These are phyloP conservation scores for Cyclotella sp. DNA, from an alignment of 108 stramenopile genomes.

Conservation along the genomic window DNA sequence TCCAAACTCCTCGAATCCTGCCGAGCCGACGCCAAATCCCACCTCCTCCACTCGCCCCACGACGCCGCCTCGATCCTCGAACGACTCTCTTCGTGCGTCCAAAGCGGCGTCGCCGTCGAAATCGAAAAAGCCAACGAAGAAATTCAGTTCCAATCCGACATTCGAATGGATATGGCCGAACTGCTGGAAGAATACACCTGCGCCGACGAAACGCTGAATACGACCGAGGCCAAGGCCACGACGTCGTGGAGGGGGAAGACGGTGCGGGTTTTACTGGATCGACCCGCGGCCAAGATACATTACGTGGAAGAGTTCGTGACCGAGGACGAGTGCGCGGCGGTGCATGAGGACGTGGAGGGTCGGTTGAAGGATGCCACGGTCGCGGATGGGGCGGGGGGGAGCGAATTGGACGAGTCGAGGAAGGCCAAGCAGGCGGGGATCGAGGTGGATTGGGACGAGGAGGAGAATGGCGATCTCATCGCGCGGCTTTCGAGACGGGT, in stretches of 20 bases:
- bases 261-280: constrained; percentile 73
- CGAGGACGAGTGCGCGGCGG: constrained; percentile 82
- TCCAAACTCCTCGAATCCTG: constrained; percentile 53
- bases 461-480: constrained; percentile 68
- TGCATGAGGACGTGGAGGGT: constrained; percentile 63
- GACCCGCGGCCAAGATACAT: constrained; percentile 74
- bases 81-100: constrained; percentile 54
- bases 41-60: constrained; percentile 14
- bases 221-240: constrained; percentile 52
- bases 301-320: constrained; percentile 77
- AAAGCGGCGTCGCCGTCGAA: constrained; percentile 48
- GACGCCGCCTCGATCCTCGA: constrained; percentile 29
- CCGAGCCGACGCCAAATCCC: constrained; percentile 43
- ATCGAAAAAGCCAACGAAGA: constrained; percentile 71
- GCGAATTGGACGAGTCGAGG: constrained; percentile 59
- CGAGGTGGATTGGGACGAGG: constrained; percentile 66
- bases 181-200: constrained; percentile 88
- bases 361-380: constrained; percentile 76
- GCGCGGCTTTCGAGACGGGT: constrained; percentile 68
- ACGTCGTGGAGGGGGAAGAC: constrained; percentile 30
- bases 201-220: constrained; percentile 59
- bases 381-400: constrained; percentile 85
- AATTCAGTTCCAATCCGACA: constrained; percentile 61
- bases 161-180: constrained; percentile 62
- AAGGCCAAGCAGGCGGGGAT: constrained; percentile 90